Percentiles rank a stretch among this genome's conserved stretches.
Conservation (phyloP, 129 eudicot species). For the Centella asiatica region DNA sequence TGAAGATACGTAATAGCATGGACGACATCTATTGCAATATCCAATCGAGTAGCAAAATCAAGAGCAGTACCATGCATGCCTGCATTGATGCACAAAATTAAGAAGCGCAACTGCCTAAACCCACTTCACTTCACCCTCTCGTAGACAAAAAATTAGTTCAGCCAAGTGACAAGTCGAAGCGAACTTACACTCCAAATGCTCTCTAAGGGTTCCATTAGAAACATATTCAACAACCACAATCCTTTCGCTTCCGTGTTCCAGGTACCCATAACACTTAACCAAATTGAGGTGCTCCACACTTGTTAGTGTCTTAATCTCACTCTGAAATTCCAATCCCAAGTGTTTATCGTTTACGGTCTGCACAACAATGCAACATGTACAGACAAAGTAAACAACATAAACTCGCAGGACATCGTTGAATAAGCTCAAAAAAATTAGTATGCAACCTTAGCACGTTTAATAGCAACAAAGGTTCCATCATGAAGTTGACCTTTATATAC, state of each 20-base stretch:
- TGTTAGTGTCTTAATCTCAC: constrained; percentile 56
- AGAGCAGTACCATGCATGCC: constrained; percentile 53
- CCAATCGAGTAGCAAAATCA: constrained; percentile 65
- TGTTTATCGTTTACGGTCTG: constrained; percentile 63
- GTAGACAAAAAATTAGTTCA: neutral
- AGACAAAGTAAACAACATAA: neutral
- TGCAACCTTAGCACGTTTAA: constrained; percentile 96
- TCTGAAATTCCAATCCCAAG: constrained; percentile 57
- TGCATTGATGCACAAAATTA: constrained; percentile 17
- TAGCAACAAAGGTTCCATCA: constrained; percentile 85
- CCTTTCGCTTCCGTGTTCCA: constrained; percentile 73
- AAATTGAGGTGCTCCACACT: constrained; percentile 75
- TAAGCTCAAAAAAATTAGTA: too few relatives aligned
- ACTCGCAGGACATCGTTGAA: neutral
- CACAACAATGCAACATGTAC: neutral
- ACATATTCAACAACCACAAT: constrained; percentile 85
- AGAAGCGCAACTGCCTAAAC: too few relatives aligned
- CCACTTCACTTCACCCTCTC: neutral
- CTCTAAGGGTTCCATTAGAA: constrained; percentile 88
- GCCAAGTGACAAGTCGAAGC: neutral
- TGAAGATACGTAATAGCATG: constrained; percentile 94
- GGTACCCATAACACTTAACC: constrained; percentile 63
- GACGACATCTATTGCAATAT: constrained; percentile 83
- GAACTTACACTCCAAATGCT: constrained; percentile 78
- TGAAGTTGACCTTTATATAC: constrained; percentile 69